Evolutionary conservation across 257 asterid genomes (phyloP), one percentile per base, ranked within the genome.

Genomic region (Penstemon eatonii): DNA sequence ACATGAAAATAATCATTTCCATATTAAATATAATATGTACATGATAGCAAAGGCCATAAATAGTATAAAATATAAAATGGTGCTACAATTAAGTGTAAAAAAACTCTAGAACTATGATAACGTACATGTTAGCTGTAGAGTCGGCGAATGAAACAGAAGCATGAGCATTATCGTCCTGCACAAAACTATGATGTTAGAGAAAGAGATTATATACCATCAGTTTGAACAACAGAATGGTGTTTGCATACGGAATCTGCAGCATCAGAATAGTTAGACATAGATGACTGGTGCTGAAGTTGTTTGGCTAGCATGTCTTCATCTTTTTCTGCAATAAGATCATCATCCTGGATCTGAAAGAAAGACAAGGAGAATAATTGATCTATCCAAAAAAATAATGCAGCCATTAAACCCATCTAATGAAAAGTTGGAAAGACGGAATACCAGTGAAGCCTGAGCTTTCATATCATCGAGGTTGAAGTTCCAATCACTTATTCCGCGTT

Each of bases 371-470:
- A 75, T 25, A 58, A 73, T 37, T 39, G 50, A 77, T 50, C 41
- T 37, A 62, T 18, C 55, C 52, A 33, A 62, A 1, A 13, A 60
- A 69, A 18, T 37, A 19, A 56, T 49, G 53, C 18, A 58, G 19
- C 43, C 56, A 43, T 50, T 44, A 60, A 65, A 61, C 39, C 54
- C 56, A 51, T 64, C 33, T 2, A 78, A 45, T 36, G 38, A 57
- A 60, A 49, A 62, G 40, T 36, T 56, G 72, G 67, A 74, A 49
- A 63, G 15, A 77, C 41, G 49, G 57, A 47, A 50, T 89, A 89
- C 96, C 96, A 87, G 51, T 71, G 92, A 85, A 75, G 96, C 96
- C 81, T 85, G 92, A 56, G 94, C 88, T 83, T 87, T 89, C 87
- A 89, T 75, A 77, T 89, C 96, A 2, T 87, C 95, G 39, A 89